A percentile compares a stretch with the other conserved stretches of the same genome.
These are phyloP conservation scores for Phytophthora meadii DNA, from an alignment of 352 stramenopile genomes.

Conservation along the genomic window DNA sequence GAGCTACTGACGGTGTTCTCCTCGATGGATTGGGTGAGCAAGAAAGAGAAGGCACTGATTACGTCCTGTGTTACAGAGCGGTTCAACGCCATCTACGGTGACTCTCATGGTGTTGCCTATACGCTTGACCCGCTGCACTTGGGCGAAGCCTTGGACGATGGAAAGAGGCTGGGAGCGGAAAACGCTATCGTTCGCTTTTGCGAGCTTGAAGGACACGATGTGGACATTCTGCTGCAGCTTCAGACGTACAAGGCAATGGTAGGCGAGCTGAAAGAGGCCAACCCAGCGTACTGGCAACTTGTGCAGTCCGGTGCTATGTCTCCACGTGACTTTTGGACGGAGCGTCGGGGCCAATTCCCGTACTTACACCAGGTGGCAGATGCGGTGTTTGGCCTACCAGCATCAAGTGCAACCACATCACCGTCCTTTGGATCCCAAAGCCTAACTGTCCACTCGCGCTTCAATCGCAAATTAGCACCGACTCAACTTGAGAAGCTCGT, in stretches of 20 bases:
- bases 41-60: conserved; percentile 81
- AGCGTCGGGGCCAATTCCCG: conserved; percentile 58
- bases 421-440: conserved; percentile 47
- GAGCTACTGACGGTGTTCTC: conserved; percentile 56
- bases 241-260: conserved; percentile 60
- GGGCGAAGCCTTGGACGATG: conserved; percentile 53
- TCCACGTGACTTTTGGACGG: conserved; percentile 67
- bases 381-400: conserved; percentile 63
- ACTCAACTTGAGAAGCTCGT: conserved; percentile 66
- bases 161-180: conserved; percentile 53
- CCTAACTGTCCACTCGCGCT: conserved; percentile 48
- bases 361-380: conserved; percentile 66
- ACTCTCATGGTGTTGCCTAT: conserved; percentile 67
- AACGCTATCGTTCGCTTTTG: conserved; percentile 60
- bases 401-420: conserved; percentile 43
- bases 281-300: conserved; percentile 64
- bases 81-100: conserved; percentile 69
- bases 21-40: conserved; percentile 68
- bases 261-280: conserved; percentile 56
- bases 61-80: conserved; percentile 68
- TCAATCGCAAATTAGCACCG: conserved; percentile 42
- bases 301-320: conserved; percentile 52
- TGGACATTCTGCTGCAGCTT: conserved; percentile 59
- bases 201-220: conserved; percentile 31
- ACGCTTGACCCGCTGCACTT: conserved; percentile 66